phyloP scores from a whole-genome alignment of 1,139 yeast genomes.

The Sporopachydermia cereana region DNA sequence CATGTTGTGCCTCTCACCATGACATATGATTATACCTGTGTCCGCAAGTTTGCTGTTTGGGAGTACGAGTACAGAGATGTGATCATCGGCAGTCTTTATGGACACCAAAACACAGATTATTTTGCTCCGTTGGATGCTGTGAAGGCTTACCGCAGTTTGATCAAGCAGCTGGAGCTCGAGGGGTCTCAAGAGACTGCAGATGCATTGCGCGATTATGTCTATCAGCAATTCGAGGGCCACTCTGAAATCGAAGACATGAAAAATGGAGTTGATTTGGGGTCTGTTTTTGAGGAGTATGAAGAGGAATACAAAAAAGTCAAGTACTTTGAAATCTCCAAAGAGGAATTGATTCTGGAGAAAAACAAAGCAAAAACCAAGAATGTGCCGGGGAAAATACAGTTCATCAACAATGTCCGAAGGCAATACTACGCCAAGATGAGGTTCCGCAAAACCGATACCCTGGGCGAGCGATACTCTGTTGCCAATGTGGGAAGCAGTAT shows the following conservation, averaged over 20 bases:
- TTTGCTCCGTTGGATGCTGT: constrained; percentile 66
- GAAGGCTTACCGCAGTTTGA: constrained; percentile 44
- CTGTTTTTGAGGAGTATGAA: constrained; percentile 10
- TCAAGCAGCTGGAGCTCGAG: constrained; percentile 5
- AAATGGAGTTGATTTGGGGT: constrained; percentile 12
- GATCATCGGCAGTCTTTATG: constrained; percentile 71
- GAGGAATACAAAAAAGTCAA: constrained; percentile 7
- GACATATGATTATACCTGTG: constrained; percentile 62
- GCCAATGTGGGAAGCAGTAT: constrained; percentile 65
- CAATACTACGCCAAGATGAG: constrained; percentile 37
- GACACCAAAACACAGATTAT: constrained; percentile 86
- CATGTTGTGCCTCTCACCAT: constrained; percentile 83
- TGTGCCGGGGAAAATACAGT: constrained; percentile 41
- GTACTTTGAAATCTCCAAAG: constrained; percentile 16
- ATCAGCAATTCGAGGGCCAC: not conserved
- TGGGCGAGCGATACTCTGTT: constrained; percentile 50
- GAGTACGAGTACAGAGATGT: constrained; percentile 71
- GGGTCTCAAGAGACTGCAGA: not conserved
- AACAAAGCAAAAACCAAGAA: not conserved
- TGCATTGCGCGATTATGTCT: not conserved
- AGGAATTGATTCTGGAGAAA: not conserved
- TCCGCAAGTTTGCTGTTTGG: constrained; percentile 66
- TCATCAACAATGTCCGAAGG: constrained; percentile 46
- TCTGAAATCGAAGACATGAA: constrained; percentile 1
- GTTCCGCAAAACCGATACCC: constrained; percentile 25